A percentile compares a stretch with the other conserved stretches of the same genome.
phyloP scores from a whole-genome alignment of 2,329 filamentous ascomycete genomes.

The Penicillium verrucosum region DNA sequence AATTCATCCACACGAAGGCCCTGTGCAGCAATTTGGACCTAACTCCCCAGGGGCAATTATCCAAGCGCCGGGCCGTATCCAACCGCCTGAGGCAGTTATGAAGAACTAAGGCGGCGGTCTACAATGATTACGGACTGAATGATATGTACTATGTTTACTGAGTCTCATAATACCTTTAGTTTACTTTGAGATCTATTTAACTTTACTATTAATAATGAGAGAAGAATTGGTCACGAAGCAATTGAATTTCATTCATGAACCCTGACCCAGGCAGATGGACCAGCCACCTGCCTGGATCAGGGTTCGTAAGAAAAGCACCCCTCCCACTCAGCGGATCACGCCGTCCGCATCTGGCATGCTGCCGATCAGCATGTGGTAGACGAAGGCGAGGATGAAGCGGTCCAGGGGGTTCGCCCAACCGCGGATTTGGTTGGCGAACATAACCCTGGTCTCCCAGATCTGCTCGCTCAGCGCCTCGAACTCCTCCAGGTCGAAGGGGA shows the following conservation, averaged over 20 bases:
- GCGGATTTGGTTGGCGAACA: background rate
- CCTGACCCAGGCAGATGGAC: background rate
- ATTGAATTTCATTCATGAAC: background rate
- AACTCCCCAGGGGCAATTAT: background rate
- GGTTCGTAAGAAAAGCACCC: background rate
- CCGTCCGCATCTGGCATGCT: background rate
- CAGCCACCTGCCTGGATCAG: background rate
- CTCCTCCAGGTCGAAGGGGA: background rate
- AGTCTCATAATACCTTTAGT: background rate
- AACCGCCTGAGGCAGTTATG: background rate
- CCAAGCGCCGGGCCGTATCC: background rate
- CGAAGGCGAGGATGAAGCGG: background rate
- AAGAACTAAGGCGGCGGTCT: background rate
- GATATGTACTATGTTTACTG: background rate
- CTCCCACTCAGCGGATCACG: background rate
- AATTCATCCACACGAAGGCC: background rate
- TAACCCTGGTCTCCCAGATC: background rate
- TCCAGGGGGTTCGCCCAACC: background rate
- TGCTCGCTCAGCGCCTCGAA: background rate
- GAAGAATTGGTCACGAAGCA: background rate
- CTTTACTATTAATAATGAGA: background rate
- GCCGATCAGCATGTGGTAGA: background rate
- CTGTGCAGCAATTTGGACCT: background rate
- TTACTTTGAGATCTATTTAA: background rate
- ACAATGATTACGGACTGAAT: background rate